Percentiles rank a stretch among this genome's conserved stretches.
Evolutionary conservation across 805 yeast species (phyloP).

Genomic region (Wickerhamomyces tratensis): DNA sequence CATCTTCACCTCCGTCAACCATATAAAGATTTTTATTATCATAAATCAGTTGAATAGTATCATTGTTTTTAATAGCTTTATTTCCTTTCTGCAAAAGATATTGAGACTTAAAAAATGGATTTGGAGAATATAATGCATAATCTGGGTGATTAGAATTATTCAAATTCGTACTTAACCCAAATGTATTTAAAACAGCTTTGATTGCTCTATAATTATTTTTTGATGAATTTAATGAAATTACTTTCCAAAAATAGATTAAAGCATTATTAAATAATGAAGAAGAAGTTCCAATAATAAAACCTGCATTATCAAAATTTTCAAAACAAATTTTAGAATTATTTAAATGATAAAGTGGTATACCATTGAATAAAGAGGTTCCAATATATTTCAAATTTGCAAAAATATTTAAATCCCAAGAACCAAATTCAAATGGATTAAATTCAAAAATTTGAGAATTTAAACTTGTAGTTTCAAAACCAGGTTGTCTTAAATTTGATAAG

Average conservation of each 20-base stretch:
- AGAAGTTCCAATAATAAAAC: slow-evolving; percentile 53
- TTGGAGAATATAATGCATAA: slow-evolving; percentile 51
- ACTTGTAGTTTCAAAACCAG: slow-evolving; percentile 21
- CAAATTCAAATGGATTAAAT: slow-evolving; percentile 58
- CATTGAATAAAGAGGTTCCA: slow-evolving; percentile 39
- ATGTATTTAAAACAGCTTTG: slow-evolving; percentile 28
- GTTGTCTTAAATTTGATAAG: slow-evolving; percentile 29
- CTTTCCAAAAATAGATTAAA: slow-evolving; percentile 32
- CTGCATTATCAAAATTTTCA: slow-evolving; percentile 46
- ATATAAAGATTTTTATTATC: slow-evolving; percentile 27
- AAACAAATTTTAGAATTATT: slow-evolving; percentile 29
- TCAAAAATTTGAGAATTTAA: slow-evolving; percentile 40
- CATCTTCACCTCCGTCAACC: slow-evolving; percentile 78
- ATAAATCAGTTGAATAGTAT: slow-evolving; percentile 7
- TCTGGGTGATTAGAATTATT: slow-evolving; percentile 37
- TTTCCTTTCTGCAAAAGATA: no score
- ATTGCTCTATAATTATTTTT: slow-evolving; percentile 23
- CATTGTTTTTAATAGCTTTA: no score
- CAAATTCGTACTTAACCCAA: slow-evolving; percentile 32
- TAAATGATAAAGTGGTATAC: slow-evolving; percentile 24
- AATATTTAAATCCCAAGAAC: slow-evolving; percentile 51
- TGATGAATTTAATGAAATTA: slow-evolving; percentile 22
- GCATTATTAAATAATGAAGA: slow-evolving; percentile 48
- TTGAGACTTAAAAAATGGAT: slow-evolving; percentile 37
- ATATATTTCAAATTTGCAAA: slow-evolving; percentile 42